A percentile compares a stretch with the other conserved stretches of the same genome.
These are phyloP conservation scores for Krasilnikovozyma curviuscula DNA, from an alignment of 768 basidiomycete species.

Conservation along the genomic window DNA sequence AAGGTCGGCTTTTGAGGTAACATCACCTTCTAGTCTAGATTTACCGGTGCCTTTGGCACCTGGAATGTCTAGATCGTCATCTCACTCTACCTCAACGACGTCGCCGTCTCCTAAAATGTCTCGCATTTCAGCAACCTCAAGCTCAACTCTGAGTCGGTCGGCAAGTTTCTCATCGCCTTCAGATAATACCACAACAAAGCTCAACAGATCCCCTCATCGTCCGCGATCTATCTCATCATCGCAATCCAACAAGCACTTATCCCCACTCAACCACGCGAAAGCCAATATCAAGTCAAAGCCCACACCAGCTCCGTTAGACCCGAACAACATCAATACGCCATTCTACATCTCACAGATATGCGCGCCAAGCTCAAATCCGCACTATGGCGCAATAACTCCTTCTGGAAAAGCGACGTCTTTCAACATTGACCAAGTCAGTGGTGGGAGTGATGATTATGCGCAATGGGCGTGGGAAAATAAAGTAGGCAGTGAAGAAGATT, in stretches of 20 bases:
- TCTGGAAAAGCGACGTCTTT: no score
- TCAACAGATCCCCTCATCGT: neutral
- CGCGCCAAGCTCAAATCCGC: constrained; percentile 64
- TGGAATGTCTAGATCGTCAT: neutral
- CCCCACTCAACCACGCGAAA: no score
- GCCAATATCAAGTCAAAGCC: no score
- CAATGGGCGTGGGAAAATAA: constrained; percentile 38
- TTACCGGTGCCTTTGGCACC: no score
- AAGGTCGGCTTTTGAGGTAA: no score
- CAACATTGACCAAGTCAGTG: no score
- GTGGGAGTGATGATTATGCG: constrained; percentile 39
- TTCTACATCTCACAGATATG: constrained; percentile 65
- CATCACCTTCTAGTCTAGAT: no score
- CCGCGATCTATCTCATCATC: neutral
- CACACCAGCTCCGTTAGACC: neutral
- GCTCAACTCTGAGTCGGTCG: no score
- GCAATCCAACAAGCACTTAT: no score
- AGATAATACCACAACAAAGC: neutral
- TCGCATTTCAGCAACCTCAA: neutral
- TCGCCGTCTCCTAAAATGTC: no score
- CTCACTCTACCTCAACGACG: neutral
- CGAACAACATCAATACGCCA: constrained; percentile 25
- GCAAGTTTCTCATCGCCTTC: no score
- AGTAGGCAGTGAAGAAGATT: constrained; percentile 35
- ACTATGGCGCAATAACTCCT: constrained; percentile 47